Base-by-base conservation (phyloP, 2,329 filamentous ascomycete species). In the Microdochium bolleyi region DNA sequence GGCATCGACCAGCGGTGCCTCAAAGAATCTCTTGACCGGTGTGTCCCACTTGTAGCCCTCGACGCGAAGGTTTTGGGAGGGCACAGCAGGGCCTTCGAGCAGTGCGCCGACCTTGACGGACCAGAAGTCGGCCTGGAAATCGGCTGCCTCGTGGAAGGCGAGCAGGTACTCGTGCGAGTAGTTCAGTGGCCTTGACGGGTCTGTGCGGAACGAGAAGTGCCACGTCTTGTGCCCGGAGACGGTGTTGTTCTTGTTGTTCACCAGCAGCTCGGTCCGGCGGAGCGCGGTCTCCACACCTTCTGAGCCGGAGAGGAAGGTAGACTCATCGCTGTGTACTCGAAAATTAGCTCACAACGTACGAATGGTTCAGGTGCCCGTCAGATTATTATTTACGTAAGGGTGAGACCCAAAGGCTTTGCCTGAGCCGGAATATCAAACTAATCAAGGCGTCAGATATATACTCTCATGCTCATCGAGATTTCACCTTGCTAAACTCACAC, bases 81-180 rank as follows among this genome's bases (percentile, higher is more conserved):
- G 27, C 16, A 46, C 50, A 30, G 41, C 25, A 30, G 50, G 50
- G 25, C 37, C 50, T 14, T 25, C 38, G 14, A 51, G 37, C 16
- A 7, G 8, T 5, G 50, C 50, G 21, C 38, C 50, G n/a, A 38
- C 38, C 50, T 51, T 51, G 50, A 51, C 27, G 38, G 24, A 30
- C 50, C 50, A 51, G 38, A 51, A 51, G 50, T 51, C 50, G 38
- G 50, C 50, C 38, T 51, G 50, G 50, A 48, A 51, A 44, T 51
- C 50, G 37, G 38, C 24, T 5, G 50, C 50, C 50, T 51, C 50
- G 38, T 51, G 50, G 38, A 51, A 51, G 50, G 50, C 50, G 38
- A 51, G 41, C 16, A 48, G 16, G 24, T 51, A 51, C 50, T 51
- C 38, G 38, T 51, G 50, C 38, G 50, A 46, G 38, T 51, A 51